Evolutionary conservation across 208 protist species (phyloP), one percentile per base, ranked within the genome.

Genomic region (Leishmania lainsoni): DNA sequence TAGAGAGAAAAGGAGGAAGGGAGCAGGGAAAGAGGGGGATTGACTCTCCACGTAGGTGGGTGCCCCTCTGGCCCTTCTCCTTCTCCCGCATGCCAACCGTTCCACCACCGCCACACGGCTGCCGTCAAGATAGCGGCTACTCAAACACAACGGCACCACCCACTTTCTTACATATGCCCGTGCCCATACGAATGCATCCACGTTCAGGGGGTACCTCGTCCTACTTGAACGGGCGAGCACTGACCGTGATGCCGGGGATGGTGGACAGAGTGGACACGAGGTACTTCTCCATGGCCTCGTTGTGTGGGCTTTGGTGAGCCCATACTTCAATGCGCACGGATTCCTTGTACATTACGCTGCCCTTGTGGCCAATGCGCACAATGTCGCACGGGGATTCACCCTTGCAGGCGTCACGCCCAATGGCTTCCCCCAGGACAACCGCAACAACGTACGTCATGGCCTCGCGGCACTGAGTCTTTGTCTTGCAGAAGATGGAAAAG

Each of bases 281-380:
- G 78, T 95, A 95, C 59, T 91, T 79, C 54, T 83, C 65, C 68
- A 95, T 78, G 17, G 74, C 82, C 0, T 88, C 76, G 61, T 70
- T 83, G n/a, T 89, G 63, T 5, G 83, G 59, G 49, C 63, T 87
- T 49, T 93, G 81, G 65, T 86, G 85, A 4, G 89, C 68, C 91
- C 91, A 96, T 61, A 97, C 86, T 70, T 97, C 94, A 48, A 97
- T 85, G 4, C 86, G 86, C 35, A 91, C 63, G 2, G 90, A 82
- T 45, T 96, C 90, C 59, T 86, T 87, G 82, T 93, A 91, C 35
- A 93, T 83, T 10, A 54, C 86, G 42, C 86, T 83, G 32, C 85
- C 88, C 75, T 96, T 96, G 76, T 94, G 94, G 3, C 91, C 81
- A 63, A 97, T 87, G 68, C 94, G 94, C 59, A 97, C 89, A 29